Percentiles rank a stretch among this genome's conserved stretches.
These are phyloP conservation scores for Hyphopichia pseudoburtonii DNA, from an alignment of 1,139 yeast species.

Conservation along the genomic window DNA sequence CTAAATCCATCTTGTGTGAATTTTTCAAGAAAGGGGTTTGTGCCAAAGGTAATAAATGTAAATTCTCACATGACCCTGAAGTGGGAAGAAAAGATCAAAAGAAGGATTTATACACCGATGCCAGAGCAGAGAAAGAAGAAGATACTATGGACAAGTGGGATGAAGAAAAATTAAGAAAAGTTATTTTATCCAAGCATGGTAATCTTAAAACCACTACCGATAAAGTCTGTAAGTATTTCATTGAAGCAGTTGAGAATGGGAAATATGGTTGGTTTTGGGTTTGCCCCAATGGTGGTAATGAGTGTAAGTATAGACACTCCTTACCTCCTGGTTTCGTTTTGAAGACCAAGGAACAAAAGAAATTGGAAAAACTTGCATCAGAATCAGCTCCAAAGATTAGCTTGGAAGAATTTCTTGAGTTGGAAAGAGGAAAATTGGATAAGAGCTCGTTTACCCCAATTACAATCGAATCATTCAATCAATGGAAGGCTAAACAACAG, in stretches of 20 bases:
- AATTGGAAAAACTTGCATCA: constrained; percentile 81
- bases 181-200: constrained; percentile 89
- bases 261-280: constrained; percentile 99
- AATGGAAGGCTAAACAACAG: constrained; percentile 77
- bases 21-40: constrained; percentile 89
- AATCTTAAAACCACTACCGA: constrained; percentile 94
- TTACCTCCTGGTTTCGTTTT: constrained; percentile 95
- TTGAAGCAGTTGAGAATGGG: constrained; percentile 96
- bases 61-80: constrained; percentile 86
- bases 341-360: constrained; percentile 94
- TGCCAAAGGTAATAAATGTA: constrained; percentile 88
- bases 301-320: constrained; percentile 95
- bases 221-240: constrained; percentile 88
- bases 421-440: constrained; percentile 87
- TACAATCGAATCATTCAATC: constrained; percentile 74
- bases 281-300: constrained; percentile 92
- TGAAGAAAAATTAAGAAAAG: constrained; percentile 87
- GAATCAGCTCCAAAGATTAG: constrained; percentile 90
- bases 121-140: constrained; percentile 66
- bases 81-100: constrained; percentile 87
- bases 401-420: constrained; percentile 91
- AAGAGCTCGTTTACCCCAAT: constrained; percentile 81
- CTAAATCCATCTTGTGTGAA: constrained; percentile 89
- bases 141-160: constrained; percentile 98
- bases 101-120: constrained; percentile 92